Base-by-base conservation (phyloP, 768 basidiomycete genomes). In the Paxillus rubicundulus region DNA sequence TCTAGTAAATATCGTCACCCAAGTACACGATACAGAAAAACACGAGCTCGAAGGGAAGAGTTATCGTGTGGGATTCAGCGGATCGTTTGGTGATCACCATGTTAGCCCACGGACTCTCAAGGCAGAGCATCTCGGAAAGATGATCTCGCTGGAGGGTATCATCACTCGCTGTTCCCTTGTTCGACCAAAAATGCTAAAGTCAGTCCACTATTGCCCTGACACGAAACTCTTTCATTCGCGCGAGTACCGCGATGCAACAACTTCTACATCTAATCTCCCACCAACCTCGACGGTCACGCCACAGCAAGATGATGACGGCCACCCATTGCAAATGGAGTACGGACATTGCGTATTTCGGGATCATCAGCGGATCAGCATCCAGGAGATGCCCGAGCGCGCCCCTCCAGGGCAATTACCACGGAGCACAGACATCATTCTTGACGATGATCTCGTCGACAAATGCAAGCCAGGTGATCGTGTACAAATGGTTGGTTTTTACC, bases 361-460 rank as follows among this genome's bases (percentile, higher is more conserved):
- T 72, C 92, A 98, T 70, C 97, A 99, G 71, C 85, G 93, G 58
- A 91, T 98, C 66, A 93, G 86, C 69, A 98, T 99, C 56, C 97
- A 99, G 74, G 97, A 99, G 67, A 98, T 99, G 96, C 97, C 97
- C 3, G 97, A 99, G 72, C 85, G 97, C 20, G 95, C 97, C 13
- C 97, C 97, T 21, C 90, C 97, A 40, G 97, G 97, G 27, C 96
- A 98, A 70, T 77, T 99, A 27, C 97, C 97, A 41, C 81, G 97
- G 44, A 95, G 94, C 62, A 94, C 93, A 33, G 97, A 99, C 69
- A 88, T 98, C 47, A 90, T 98, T 41, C 72, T 98, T 57, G 96
- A 97, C 60, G 95, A 97, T 57, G 97, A 99, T 69, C 75, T 98
- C 45, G 97, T 99, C 30, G 97, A 99, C 72, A 87, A 84, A 64